A percentile compares a stretch with the other conserved stretches of the same genome.
phyloP scores from a whole-genome alignment of 129 eudicot genomes.

The Apium graveolens region DNA sequence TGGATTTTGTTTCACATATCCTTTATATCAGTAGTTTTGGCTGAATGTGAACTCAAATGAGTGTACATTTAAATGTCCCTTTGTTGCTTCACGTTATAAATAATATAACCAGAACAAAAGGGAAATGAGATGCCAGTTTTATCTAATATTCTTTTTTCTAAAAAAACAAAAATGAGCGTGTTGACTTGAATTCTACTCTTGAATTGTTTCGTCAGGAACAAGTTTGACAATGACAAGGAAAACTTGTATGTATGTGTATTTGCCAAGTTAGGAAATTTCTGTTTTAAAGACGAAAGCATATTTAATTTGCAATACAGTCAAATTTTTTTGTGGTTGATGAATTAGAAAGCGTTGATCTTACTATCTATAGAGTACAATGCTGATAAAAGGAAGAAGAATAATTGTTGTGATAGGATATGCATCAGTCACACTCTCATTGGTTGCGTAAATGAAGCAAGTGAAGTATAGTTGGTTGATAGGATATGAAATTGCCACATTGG shows the following conservation, averaged over 20 bases:
- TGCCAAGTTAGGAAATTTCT: background rate
- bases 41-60: background rate
- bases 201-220: background rate
- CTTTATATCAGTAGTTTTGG: background rate
- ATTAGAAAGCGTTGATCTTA: background rate
- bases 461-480: background rate
- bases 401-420: background rate
- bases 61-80: background rate
- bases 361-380: background rate
- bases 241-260: background rate
- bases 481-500: background rate
- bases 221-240: background rate
- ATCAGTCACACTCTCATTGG: background rate
- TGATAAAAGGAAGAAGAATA: background rate
- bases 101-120: background rate
- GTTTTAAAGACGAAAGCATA: background rate
- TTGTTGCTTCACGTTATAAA: background rate
- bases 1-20: background rate
- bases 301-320: background rate
- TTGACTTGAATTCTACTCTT: background rate
- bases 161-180: background rate
- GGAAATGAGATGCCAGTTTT: background rate
- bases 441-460: background rate
- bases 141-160: background rate
- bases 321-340: background rate